Conservation (phyloP, 768 basidiomycete genomes). For the Crepidotus variabilis region DNA sequence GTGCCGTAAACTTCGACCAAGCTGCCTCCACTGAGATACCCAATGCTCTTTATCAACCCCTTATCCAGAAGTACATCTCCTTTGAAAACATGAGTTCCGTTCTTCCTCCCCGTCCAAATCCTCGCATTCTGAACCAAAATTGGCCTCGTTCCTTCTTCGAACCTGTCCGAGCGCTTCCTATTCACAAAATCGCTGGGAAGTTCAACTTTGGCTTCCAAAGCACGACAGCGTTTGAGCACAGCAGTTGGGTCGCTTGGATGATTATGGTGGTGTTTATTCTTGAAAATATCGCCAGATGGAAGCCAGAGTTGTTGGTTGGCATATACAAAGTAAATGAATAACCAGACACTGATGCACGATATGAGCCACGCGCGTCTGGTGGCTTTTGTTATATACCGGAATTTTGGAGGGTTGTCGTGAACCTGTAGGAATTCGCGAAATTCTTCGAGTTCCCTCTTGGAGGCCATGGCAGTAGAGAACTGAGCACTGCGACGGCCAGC, state of each 20-base stretch:
- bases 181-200: slow-evolving; percentile 42
- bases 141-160: slow-evolving; percentile 57
- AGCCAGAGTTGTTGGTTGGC: too few relatives aligned
- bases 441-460: too few relatives aligned
- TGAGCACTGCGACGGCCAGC: too few relatives aligned
- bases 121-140: slow-evolving; percentile 70
- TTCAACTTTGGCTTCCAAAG: slow-evolving; percentile 36
- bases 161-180: slow-evolving; percentile 61
- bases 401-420: too few relatives aligned
- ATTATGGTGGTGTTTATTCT: neutral
- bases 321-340: too few relatives aligned
- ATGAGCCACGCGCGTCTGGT: too few relatives aligned
- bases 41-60: slow-evolving; percentile 62
- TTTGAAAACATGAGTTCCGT: slow-evolving; percentile 61
- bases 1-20: slow-evolving; percentile 25
- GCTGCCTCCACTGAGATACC: slow-evolving; percentile 32
- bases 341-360: too few relatives aligned
- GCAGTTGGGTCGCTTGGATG: slow-evolving; percentile 21
- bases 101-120: slow-evolving; percentile 76
- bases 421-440: too few relatives aligned
- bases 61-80: slow-evolving; percentile 70
- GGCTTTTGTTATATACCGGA: too few relatives aligned
- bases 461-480: too few relatives aligned
- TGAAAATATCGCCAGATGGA: neutral
- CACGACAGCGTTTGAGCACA: slow-evolving; percentile 40